These are phyloP conservation scores for Lathyrus sativus DNA, from an alignment of 306 rosid genomes.

Conservation along the genomic window DNA sequence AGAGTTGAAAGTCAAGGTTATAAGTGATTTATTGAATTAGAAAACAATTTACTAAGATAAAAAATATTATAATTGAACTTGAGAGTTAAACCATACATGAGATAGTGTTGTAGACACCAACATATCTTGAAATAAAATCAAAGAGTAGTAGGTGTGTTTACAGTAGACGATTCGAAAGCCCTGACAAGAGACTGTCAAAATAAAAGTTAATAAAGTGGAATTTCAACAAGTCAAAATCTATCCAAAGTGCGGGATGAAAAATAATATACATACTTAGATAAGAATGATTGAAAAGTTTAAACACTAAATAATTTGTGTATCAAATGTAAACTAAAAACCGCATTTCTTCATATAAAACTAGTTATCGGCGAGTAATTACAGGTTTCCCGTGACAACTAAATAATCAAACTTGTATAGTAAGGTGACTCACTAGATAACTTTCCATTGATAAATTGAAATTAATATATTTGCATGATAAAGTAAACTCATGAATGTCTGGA, in stretches of 20 bases:
- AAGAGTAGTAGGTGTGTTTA: constrained; percentile 75
- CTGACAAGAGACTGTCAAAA: constrained; percentile 87
- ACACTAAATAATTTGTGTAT: constrained; percentile 4
- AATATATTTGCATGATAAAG: no score
- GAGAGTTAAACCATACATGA: constrained; percentile 70
- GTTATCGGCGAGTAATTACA: not conserved
- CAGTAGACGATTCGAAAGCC: constrained; percentile 76
- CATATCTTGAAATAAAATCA: constrained; percentile 88
- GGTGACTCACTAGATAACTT: not conserved
- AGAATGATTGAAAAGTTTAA: constrained; percentile 2
- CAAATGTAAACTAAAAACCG: constrained; percentile 5
- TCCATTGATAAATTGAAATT: no score
- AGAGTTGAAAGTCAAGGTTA: constrained; percentile 31
- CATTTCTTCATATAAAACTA: constrained; percentile 1
- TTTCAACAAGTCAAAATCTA: constrained; percentile 25
- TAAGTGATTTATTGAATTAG: constrained; percentile 31
- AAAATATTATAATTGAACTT: constrained; percentile 20
- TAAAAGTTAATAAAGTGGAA: constrained; percentile 37
- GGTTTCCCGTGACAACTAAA: not conserved
- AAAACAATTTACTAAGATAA: constrained; percentile 32
- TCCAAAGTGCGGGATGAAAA: not conserved
- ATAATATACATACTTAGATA: not conserved
- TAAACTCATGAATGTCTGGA: no score
- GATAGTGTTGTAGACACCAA: constrained; percentile 94
- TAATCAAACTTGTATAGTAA: not conserved